A percentile compares a stretch with the other conserved stretches of the same genome.
phyloP scores from a whole-genome alignment of 805 yeast genomes.

The Ogataea trehaloabstinens region DNA sequence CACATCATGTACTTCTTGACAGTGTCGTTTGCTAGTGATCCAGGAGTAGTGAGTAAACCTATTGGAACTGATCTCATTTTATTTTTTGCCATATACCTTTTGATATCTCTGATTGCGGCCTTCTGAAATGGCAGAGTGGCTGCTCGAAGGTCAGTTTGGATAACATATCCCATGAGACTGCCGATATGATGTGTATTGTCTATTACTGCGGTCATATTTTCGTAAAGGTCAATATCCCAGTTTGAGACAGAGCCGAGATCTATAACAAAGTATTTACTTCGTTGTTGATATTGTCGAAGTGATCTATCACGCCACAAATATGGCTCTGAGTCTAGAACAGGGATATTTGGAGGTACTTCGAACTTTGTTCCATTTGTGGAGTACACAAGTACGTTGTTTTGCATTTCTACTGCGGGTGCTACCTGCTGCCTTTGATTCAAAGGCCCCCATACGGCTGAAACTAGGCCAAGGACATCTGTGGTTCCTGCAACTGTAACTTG shows the following conservation, averaged over 20 bases:
- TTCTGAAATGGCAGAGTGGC: slow-evolving; percentile 77
- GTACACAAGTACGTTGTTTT: slow-evolving; percentile 10
- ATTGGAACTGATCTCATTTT: slow-evolving; percentile 37
- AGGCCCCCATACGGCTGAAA: slow-evolving; percentile 11
- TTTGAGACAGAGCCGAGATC: slow-evolving; percentile 11
- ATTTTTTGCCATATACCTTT: slow-evolving; percentile 53
- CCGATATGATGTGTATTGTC: slow-evolving; percentile 66
- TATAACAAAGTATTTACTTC: slow-evolving; percentile 14
- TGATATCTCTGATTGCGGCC: slow-evolving; percentile 86
- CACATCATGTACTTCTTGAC: slow-evolving; percentile 16
- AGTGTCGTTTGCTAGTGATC: slow-evolving; percentile 3
- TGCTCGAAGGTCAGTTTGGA: slow-evolving; percentile 83
- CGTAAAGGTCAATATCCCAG: slow-evolving; percentile 41
- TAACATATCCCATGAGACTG: slow-evolving; percentile 86
- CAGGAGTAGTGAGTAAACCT: slow-evolving; percentile 25
- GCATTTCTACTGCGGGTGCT: slow-evolving; percentile 12
- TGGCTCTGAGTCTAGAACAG: slow-evolving; percentile 4
- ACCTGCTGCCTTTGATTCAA: not conserved
- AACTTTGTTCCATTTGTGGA: slow-evolving; percentile 16
- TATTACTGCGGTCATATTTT: slow-evolving; percentile 72
- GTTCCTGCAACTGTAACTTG: not conserved
- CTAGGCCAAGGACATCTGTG: slow-evolving; percentile 9
- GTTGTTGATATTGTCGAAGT: slow-evolving; percentile 5
- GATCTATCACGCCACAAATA: slow-evolving; percentile 12
- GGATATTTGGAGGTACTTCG: slow-evolving; percentile 5